Percentiles rank a stretch among this genome's conserved stretches.
Conservation (phyloP, 2,329 filamentous ascomycete genomes). For the Ceratocystiopsis minuta region DNA sequence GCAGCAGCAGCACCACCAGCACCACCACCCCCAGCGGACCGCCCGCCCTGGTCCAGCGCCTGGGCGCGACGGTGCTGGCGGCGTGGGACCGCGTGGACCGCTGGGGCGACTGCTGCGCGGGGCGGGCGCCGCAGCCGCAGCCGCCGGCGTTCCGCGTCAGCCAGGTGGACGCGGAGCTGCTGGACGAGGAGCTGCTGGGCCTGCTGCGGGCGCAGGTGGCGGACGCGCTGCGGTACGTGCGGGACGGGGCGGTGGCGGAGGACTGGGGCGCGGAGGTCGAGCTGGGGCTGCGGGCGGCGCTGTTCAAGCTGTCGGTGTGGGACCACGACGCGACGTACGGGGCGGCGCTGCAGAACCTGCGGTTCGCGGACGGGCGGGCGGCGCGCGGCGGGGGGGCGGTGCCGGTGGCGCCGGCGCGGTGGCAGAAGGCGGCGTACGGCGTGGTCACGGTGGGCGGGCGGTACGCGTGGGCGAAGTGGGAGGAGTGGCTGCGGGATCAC, state of each 20-base stretch:
- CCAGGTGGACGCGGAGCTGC: conserved; percentile 85
- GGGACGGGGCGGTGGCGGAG: conserved; percentile 55
- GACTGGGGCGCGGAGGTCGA: conserved; percentile 79
- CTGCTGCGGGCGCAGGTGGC: conserved; percentile 72
- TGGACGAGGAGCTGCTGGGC: conserved; percentile 83
- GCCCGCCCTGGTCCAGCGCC: conserved; percentile 30
- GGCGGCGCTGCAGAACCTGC: conserved; percentile 77
- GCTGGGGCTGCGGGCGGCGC: conserved; percentile 52
- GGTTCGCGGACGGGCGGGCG: conserved; percentile 65
- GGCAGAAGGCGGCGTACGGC: conserved; percentile 75
- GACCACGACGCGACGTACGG: conserved; percentile 93
- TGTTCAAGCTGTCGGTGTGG: conserved; percentile 96
- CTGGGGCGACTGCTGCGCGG: not conserved
- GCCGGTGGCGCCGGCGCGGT: conserved; percentile 51
- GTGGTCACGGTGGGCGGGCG: conserved; percentile 70
- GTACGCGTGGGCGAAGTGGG: conserved; percentile 86
- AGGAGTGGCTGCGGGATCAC: conserved; percentile 62
- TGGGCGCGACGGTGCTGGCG: conserved; percentile 35
- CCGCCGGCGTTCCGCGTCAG: conserved; percentile 74
- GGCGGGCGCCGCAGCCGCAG: not conserved
- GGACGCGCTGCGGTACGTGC: conserved; percentile 76
- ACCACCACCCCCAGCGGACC: no score
- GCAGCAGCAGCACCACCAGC: not conserved
- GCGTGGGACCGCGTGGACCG: conserved; percentile 46
- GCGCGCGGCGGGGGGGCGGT: conserved; percentile 28